phyloP scores from a whole-genome alignment of 805 yeast genomes.

The Suhomyces prunicola region DNA sequence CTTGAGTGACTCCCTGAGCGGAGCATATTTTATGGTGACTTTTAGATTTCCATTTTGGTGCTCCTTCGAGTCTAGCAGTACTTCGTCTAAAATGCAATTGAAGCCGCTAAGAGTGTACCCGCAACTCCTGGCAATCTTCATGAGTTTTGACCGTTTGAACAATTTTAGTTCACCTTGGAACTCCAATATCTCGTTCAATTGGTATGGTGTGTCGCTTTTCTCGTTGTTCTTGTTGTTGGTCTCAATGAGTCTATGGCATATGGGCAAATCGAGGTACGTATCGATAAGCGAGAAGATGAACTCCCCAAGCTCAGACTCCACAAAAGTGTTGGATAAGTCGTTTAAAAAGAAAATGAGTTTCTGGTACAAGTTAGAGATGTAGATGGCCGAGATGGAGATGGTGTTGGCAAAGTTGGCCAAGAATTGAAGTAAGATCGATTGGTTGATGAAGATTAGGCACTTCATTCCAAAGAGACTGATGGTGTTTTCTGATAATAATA shows the following conservation, averaged over 20 bases:
- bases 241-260: slow-evolving; percentile 25
- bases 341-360: slow-evolving; percentile 38
- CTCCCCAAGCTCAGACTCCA: slow-evolving; percentile 26
- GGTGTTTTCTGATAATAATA: slow-evolving; percentile 1
- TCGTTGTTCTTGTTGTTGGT: slow-evolving; percentile 13
- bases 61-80: slow-evolving; percentile 10
- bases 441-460: slow-evolving; percentile 34
- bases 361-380: slow-evolving; percentile 37
- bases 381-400: slow-evolving; percentile 40
- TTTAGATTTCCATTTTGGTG: background rate
- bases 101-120: slow-evolving; percentile 20
- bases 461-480: slow-evolving; percentile 25
- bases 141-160: slow-evolving; percentile 44
- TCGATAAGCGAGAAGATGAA: slow-evolving; percentile 40
- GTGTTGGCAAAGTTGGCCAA: slow-evolving; percentile 36
- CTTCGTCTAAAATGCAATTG: slow-evolving; percentile 13
- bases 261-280: slow-evolving; percentile 32
- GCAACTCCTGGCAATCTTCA: slow-evolving; percentile 18
- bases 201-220: slow-evolving; percentile 4
- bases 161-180: slow-evolving; percentile 49
- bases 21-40: slow-evolving; percentile 9
- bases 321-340: slow-evolving; percentile 28
- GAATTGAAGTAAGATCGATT: slow-evolving; percentile 32
- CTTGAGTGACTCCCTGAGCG: slow-evolving; percentile 12
- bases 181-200: slow-evolving; percentile 29